Percentiles rank a stretch among this genome's conserved stretches.
These are phyloP conservation scores for Botrytis elliptica DNA, from an alignment of 2,329 filamentous ascomycete genomes.

Conservation along the genomic window DNA sequence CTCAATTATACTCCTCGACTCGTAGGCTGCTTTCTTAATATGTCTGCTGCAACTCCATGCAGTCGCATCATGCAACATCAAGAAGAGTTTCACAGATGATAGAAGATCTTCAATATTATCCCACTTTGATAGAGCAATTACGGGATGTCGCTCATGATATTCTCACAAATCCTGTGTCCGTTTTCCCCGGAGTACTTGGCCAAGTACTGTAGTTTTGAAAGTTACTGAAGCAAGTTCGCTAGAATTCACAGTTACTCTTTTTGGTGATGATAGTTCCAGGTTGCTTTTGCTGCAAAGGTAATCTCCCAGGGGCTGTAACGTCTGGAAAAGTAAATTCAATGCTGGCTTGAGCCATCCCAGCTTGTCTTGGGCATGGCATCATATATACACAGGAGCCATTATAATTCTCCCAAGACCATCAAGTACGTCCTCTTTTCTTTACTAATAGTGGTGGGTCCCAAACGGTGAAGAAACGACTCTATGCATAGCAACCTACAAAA, in stretches of 20 bases:
- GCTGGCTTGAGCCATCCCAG: conserved; percentile 7
- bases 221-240: not conserved
- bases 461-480: not conserved
- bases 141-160: not conserved
- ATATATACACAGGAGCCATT: conserved; percentile 1
- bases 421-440: not conserved
- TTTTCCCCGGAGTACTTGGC: not conserved
- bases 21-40: not conserved
- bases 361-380: not conserved
- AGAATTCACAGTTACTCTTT: not conserved
- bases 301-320: not conserved
- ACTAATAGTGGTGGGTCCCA: not conserved
- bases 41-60: not conserved
- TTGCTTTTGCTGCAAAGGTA: not conserved
- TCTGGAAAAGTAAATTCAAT: not conserved
- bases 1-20: not conserved
- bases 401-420: not conserved
- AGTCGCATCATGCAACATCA: not conserved
- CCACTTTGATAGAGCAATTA: not conserved
- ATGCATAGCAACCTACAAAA: not conserved
- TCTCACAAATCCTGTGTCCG: no score
- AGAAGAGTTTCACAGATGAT: not conserved
- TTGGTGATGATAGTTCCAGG: not conserved
- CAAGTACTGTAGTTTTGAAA: no score
- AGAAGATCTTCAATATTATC: not conserved